Base-by-base conservation (phyloP, 305 asterid species). In the Salvia sclarea region DNA sequence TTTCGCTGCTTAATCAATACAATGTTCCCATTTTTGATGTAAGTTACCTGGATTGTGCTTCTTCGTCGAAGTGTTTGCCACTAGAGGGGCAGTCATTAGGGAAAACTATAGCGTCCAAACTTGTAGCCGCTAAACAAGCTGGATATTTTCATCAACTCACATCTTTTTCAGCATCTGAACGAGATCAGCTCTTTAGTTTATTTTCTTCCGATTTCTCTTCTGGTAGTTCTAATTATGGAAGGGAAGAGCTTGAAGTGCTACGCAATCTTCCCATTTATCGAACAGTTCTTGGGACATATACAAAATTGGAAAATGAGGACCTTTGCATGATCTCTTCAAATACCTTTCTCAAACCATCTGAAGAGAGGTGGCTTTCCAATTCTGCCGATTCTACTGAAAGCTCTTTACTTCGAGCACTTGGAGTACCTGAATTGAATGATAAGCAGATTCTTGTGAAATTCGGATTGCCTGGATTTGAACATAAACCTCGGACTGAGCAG, bases 271-370 rank as follows among this genome's bases (percentile, higher is more conserved):
- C 98, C 58, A 90, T 90, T 53, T 93, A 88, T 70, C 87, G 70
- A 76, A 90, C 98, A 66, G 88, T 83, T 78, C 71, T 62, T 25
- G 98, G 97, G 57, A 84, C 96, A 13, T 87, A 88, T 76, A 88
- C 88, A 16, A 82, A 50, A 65, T 77, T 93, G 84, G 86, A 71
- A 64, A 70, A 64, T 60, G 86, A 74, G 72, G 92, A 86, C 75
- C 75, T 88, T 55, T 93, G 96, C 84, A 83, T 93, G 82, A 74
- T 86, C 75, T 73, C 98, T 76, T 86, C 98, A 72, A 84, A 75
- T 77, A 87, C 97, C 70, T 93, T 90, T 79, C 92, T 93, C 71
- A 90, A 85, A 87, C 96, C 97, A 71, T 79, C 81, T 78, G 84
- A 83, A 69, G 94, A 84, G 62, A 78, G 80, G 28, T 93, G 98